Conservation (phyloP, 345 rosid species). For the Eucalyptus erythrocorys region DNA sequence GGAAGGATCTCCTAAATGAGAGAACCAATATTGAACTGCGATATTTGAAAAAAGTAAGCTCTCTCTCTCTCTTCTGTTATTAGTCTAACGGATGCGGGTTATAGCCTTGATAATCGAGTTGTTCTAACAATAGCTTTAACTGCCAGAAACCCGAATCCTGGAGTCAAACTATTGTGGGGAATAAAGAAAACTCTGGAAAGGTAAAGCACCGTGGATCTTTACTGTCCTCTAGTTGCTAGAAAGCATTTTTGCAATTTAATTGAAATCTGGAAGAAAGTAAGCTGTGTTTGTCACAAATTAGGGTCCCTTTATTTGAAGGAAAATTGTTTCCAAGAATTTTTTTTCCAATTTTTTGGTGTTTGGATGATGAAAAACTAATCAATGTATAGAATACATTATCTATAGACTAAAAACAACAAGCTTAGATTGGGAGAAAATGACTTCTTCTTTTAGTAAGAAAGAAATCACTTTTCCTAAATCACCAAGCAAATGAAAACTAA, state of each 20-base stretch:
- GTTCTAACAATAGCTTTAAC: background rate
- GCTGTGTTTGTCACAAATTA: background rate
- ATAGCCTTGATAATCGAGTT: background rate
- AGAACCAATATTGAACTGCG: constrained; percentile 58
- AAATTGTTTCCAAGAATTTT: background rate
- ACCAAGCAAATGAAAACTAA: background rate
- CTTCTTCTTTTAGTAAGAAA: background rate
- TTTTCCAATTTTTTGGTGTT: background rate
- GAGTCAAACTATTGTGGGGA: constrained; percentile 92
- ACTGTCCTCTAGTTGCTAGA: background rate
- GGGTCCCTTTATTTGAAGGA: background rate
- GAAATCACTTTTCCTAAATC: background rate
- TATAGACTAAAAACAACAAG: background rate
- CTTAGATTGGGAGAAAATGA: background rate
- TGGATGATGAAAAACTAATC: background rate
- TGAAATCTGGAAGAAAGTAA: background rate
- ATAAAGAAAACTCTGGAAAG: constrained; percentile 83
- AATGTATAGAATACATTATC: background rate
- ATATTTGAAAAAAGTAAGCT: constrained; percentile 52
- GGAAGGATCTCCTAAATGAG: constrained; percentile 66
- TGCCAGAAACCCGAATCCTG: constrained; percentile 82
- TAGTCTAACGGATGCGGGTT: background rate
- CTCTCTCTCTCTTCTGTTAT: background rate
- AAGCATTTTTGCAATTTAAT: background rate
- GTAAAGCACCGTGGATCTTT: constrained; percentile 5